Evolutionary conservation across 495 filamentous ascomycete genomes (phyloP).

Genomic region (Sordaria brevicollis): DNA sequence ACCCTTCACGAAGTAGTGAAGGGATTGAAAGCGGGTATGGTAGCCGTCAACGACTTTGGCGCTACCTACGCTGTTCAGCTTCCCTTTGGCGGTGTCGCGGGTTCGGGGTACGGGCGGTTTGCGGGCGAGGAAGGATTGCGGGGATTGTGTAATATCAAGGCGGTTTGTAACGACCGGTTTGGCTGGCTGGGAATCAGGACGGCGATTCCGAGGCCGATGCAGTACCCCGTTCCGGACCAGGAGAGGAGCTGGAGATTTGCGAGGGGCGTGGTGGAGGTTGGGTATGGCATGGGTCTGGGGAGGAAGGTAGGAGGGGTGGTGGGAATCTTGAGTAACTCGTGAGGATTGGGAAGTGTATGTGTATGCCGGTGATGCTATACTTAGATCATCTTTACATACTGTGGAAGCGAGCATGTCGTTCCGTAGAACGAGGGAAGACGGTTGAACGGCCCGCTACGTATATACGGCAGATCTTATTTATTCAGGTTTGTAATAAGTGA

Average conservation of each 20-base stretch:
- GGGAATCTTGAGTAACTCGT: slow-evolving; percentile 32
- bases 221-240: slow-evolving; percentile 62
- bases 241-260: slow-evolving; percentile 46
- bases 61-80: slow-evolving; percentile 85
- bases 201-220: slow-evolving; percentile 63
- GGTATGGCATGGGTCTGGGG: slow-evolving; percentile 34
- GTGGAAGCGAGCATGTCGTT: no score
- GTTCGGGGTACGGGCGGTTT: slow-evolving; percentile 88
- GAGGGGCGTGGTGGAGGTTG: slow-evolving; percentile 43
- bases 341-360: background rate
- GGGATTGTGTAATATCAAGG: slow-evolving; percentile 74
- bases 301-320: slow-evolving; percentile 30
- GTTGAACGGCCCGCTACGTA: background rate
- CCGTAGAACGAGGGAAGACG: background rate
- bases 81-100: slow-evolving; percentile 81
- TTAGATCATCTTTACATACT: background rate
- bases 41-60: slow-evolving; percentile 89
- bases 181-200: slow-evolving; percentile 53
- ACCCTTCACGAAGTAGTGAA: slow-evolving; percentile 39
- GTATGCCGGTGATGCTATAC: background rate
- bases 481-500: background rate
- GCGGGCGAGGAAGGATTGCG: slow-evolving; percentile 83
- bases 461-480: background rate
- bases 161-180: slow-evolving; percentile 69
- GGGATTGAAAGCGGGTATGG: slow-evolving; percentile 76